These are phyloP conservation scores for Leucoagaricus sp. DNA, from an alignment of 1,284 basidiomycete species.

Conservation along the genomic window DNA sequence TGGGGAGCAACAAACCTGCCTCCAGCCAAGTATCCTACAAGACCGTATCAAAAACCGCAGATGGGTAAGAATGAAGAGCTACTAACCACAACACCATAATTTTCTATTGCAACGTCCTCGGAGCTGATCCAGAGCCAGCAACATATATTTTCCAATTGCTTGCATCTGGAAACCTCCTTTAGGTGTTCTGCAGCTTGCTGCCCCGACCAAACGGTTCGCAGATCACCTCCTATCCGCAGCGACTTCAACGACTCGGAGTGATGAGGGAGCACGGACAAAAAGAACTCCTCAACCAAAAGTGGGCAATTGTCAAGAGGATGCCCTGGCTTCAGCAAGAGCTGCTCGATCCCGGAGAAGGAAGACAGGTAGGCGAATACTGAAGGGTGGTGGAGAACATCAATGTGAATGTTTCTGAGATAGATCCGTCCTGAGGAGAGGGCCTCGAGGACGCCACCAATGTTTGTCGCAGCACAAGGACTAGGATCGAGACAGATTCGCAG, in stretches of 20 bases:
- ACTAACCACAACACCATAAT: slow-evolving; percentile 1
- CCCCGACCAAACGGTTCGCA: not conserved
- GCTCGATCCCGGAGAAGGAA: not conserved
- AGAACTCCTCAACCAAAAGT: not conserved
- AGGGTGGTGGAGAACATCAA: not conserved
- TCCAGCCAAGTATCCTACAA: not conserved
- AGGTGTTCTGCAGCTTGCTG: not conserved
- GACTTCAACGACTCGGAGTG: not conserved
- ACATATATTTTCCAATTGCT: not conserved
- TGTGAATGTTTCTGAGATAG: not conserved
- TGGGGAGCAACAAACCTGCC: not conserved
- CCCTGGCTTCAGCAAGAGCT: not conserved
- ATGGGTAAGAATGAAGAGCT: not conserved
- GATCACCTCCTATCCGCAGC: not conserved
- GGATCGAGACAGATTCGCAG: not conserved
- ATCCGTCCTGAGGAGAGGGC: not conserved
- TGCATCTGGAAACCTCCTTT: not conserved
- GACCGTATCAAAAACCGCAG: too few species aligned
- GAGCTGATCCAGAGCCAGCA: not conserved
- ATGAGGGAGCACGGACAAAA: not conserved
- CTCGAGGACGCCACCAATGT: not conserved
- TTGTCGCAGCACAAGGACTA: not conserved
- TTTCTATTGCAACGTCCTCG: not conserved
- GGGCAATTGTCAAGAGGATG: not conserved
- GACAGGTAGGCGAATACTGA: not conserved